phyloP scores from a whole-genome alignment of 371 early-diverging fungal species.

The Mortierella sp. region DNA sequence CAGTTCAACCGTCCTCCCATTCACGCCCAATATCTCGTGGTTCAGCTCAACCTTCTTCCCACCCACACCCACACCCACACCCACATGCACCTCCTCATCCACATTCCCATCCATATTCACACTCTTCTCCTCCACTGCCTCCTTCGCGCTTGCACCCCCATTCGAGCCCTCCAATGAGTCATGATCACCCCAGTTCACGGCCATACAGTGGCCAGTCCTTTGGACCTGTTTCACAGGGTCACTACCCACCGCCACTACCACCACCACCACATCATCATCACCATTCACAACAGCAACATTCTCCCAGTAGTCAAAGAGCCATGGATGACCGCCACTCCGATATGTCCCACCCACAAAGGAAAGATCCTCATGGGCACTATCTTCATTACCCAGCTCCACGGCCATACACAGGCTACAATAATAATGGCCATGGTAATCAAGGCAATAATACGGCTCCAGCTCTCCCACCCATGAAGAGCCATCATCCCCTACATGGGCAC shows the following conservation, averaged over 20 bases:
- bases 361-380: slow-evolving; percentile 15
- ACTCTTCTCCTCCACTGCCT: slow-evolving; percentile 11
- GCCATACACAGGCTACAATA: slow-evolving; percentile 15
- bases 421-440: not conserved
- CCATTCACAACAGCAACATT: slow-evolving; percentile 19
- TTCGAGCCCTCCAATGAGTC: slow-evolving; percentile 20
- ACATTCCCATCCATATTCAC: slow-evolving; percentile 16
- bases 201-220: slow-evolving; percentile 9
- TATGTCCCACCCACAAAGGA: not conserved
- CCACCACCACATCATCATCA: slow-evolving; percentile 22
- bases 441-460: not conserved
- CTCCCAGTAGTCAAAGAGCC: slow-evolving; percentile 5
- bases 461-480: slow-evolving; percentile 8
- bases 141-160: slow-evolving; percentile 1
- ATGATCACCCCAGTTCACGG: slow-evolving; percentile 21
- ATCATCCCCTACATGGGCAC: slow-evolving; percentile 2
- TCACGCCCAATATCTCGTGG: slow-evolving; percentile 5
- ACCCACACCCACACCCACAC: slow-evolving; percentile 7
- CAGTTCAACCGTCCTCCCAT: slow-evolving; percentile 2
- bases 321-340: slow-evolving; percentile 3
- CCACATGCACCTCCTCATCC: slow-evolving; percentile 9
- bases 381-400: slow-evolving; percentile 13
- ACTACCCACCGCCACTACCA: slow-evolving; percentile 20
- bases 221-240: slow-evolving; percentile 13
- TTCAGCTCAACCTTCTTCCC: slow-evolving; percentile 3